These are phyloP conservation scores for Colletotrichum neosansevieriae DNA, from an alignment of 2,329 filamentous ascomycete genomes.

Conservation along the genomic window DNA sequence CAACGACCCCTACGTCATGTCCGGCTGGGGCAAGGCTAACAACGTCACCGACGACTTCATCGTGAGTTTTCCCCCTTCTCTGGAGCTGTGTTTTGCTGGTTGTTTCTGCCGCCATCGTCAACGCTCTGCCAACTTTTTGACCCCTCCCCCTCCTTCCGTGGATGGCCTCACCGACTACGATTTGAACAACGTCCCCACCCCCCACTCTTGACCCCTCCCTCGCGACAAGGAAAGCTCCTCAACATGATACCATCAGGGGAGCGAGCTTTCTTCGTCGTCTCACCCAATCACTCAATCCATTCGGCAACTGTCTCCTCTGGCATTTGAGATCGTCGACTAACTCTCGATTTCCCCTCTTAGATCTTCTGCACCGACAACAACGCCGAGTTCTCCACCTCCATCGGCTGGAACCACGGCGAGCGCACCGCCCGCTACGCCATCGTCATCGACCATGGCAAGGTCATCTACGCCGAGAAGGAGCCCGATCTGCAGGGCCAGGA, in stretches of 20 bases:
- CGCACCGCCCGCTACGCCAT: constrained; percentile 85
- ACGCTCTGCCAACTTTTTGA: not conserved
- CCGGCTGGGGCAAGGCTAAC: constrained; percentile 91
- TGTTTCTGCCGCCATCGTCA: constrained; percentile 11
- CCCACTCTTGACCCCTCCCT: constrained; percentile 34
- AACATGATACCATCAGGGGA: constrained; percentile 19
- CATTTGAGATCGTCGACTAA: not conserved
- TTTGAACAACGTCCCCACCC: constrained; percentile 3
- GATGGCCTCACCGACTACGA: constrained; percentile 36
- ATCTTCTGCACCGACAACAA: constrained; percentile 81
- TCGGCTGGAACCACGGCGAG: constrained; percentile 82
- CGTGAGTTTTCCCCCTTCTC: constrained; percentile 52
- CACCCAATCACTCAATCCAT: constrained; percentile 10
- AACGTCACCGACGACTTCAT: constrained; percentile 76
- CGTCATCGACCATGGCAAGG: constrained; percentile 85
- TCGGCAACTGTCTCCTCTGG: not conserved
- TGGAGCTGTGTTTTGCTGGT: not conserved
- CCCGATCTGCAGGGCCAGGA: constrained; percentile 59
- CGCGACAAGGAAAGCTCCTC: not conserved
- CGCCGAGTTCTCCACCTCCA: constrained; percentile 79
- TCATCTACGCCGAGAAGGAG: constrained; percentile 84
- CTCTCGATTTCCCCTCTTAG: constrained; percentile 47
- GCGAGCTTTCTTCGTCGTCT: not conserved
- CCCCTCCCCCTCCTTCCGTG: constrained; percentile 33
- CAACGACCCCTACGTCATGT: constrained; percentile 91